phyloP scores from a whole-genome alignment of 768 basidiomycete species.

The Amanita rimosa region DNA sequence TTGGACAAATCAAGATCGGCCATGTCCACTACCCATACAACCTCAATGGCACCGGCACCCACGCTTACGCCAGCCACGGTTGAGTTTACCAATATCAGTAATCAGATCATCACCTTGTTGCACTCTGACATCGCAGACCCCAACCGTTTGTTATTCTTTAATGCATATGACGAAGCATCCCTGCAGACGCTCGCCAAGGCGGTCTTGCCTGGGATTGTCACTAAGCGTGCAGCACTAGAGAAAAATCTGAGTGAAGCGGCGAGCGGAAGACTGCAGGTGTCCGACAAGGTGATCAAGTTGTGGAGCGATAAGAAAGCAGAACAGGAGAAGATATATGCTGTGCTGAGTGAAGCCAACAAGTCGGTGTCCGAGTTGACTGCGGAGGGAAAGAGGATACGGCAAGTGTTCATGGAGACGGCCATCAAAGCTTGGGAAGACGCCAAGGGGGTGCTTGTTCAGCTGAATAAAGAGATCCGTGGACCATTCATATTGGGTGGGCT shows the following conservation, averaged over 20 bases:
- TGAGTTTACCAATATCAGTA: constrained; percentile 45
- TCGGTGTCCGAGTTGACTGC: constrained; percentile 24
- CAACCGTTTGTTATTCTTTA: constrained; percentile 42
- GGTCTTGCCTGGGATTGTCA: constrained; percentile 28
- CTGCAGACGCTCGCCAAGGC: constrained; percentile 35
- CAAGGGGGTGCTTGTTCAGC: constrained; percentile 29
- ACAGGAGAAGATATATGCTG: constrained; percentile 30
- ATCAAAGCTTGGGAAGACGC: constrained; percentile 42
- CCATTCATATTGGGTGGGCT: constrained; percentile 50
- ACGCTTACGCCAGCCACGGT: constrained; percentile 72
- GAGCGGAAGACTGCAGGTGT: constrained; percentile 34
- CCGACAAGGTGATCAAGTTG: constrained; percentile 49
- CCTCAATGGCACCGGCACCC: constrained; percentile 64
- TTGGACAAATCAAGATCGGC: constrained; percentile 74
- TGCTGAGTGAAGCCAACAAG: constrained; percentile 34
- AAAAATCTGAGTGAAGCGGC: constrained; percentile 42
- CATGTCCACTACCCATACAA: constrained; percentile 56
- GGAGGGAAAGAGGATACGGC: constrained; percentile 26
- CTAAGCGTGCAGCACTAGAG: constrained; percentile 37
- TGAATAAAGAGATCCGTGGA: constrained; percentile 50
- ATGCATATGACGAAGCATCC: constrained; percentile 45
- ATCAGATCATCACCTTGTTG: constrained; percentile 42
- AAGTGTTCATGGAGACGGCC: constrained; percentile 39
- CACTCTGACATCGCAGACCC: constrained; percentile 59
- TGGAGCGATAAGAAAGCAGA: constrained; percentile 47